Base-by-base conservation (phyloP, 2,329 filamentous ascomycete genomes). In the Colletotrichum tabaci region DNA sequence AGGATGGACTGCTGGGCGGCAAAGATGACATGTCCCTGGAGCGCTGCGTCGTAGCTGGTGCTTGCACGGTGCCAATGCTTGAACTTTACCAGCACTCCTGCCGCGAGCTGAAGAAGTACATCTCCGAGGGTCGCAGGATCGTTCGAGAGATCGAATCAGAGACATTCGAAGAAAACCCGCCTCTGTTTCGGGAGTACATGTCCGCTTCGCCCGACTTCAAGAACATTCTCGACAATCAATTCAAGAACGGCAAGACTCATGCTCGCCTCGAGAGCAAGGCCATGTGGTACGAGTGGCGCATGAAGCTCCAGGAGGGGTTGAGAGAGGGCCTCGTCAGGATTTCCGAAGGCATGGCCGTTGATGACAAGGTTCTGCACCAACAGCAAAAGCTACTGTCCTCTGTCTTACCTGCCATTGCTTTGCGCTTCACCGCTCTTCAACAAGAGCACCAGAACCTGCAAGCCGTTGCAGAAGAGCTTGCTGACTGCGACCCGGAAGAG, bases 281-380 rank as follows among this genome's bases (percentile, higher is more conserved):
- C 68, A 95, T 96, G 86, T 99, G 96, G 96, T 99, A 99, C 80
- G 93, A 96, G 78, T 99, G 96, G 96, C 92, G 96, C 50, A 96
- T 94, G 87, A 96, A 96, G 77, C 88, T 98, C 30, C 91, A 95
- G 67, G 83, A 92, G 74, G 93, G 94, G 21, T 87, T 99, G 47
- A 95, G 93, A 78, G 91, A 94, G 76, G 95, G 94, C 4, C 88
- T 98, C 3, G 81, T 93, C 66, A 91, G 89, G 72, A 96, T 95
- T 68, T 86, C 90, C 1, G 89, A 93, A 67, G 94, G 92, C 23
- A 94, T 99, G 90, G 88, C 90, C 57, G 84, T 85, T 1, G 96
- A 99, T 75, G 90, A 93, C 63, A 84, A 88, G 66, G 77, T 90
- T 2, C 81, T 99, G 9, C 81, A 86, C 15, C 87, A 91, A 78